Evolutionary conservation across 202 grass and related monocot species (phyloP).

Genomic region (Setaria italica): DNA sequence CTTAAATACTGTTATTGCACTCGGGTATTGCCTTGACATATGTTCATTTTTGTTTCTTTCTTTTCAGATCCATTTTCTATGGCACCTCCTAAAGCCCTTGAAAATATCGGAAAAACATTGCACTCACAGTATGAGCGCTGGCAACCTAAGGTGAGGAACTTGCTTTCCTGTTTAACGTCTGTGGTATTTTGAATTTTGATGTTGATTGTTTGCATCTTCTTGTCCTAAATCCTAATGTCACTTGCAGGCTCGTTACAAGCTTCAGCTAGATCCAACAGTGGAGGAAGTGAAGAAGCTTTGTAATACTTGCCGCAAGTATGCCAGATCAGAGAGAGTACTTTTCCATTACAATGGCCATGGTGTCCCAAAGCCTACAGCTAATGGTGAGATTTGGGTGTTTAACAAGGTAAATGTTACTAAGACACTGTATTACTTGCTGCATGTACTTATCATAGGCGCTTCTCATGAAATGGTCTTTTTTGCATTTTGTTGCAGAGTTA

Average conservation of each 20-base stretch:
- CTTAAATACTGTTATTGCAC: conserved; percentile 6
- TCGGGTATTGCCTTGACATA: conserved; percentile 26
- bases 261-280: conserved; percentile 91
- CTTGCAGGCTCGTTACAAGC: conserved; percentile 86
- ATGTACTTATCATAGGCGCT: conserved; percentile 15
- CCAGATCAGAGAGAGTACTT: conserved; percentile 95
- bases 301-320: conserved; percentile 96
- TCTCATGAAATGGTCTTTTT: conserved; percentile 39
- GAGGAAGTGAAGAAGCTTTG: conserved; percentile 99
- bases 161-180: conserved; percentile 15
- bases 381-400: conserved; percentile 99
- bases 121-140: conserved; percentile 95
- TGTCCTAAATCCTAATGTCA: background rate
- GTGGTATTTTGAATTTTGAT: conserved; percentile 17
- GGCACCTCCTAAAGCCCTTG: conserved; percentile 92
- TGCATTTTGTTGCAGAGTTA: conserved; percentile 71
- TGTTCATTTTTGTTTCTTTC: conserved; percentile 43
- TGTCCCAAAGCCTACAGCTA: conserved; percentile 92
- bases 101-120: conserved; percentile 95
- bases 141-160: conserved; percentile 82
- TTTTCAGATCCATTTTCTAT: conserved; percentile 94
- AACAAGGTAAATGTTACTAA: conserved; percentile 78
- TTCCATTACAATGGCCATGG: conserved; percentile 99
- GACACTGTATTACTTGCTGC: conserved; percentile 28
- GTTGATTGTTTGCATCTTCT: conserved; percentile 44